Base-by-base conservation (phyloP, 1,284 basidiomycete genomes). In the Ceratorhiza oryzae-sativae region DNA sequence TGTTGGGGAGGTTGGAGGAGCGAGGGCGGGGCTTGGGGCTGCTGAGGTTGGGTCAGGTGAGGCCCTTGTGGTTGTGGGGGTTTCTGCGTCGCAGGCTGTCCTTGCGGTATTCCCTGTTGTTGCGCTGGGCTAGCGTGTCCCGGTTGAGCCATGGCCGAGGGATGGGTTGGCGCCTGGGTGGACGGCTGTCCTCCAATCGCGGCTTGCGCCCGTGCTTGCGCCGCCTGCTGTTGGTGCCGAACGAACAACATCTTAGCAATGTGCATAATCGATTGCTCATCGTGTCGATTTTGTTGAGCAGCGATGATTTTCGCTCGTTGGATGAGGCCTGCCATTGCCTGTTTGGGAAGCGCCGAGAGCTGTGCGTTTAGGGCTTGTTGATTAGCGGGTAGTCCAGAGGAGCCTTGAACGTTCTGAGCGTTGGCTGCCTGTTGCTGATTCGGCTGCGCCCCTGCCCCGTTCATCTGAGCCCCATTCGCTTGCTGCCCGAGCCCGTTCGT, bases 231-330 rank as follows among this genome's bases (percentile, higher is more conserved):
- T 51, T 60, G 67, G 3, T 59, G 42, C 15, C 36, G 18, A 8
- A 3, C 6, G n/a, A 32, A 23, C 32, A 59, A 23, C 13, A 46
- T 10, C 23, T 15, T 23, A n/a, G 67, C 56, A 2, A 71, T 15
- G 1, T 15, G 6, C 42, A 39, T n/a, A 4, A 71, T 48, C 20
- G 25, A 59, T 27, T 30, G 55, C 56, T 71, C 67, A 20, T 71
- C 67, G 13, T 27, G 18, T 20, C 56, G 67, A 27, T 45, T 45
- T 45, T 71, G 67, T 12, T 36, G 41, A 18, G 53, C 53, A 10
- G 67, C 67, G 13, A 59, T 15, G 27, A 12, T n/a, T 42, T 45
- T 27, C 18, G 67, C 67, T 8, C 67, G 67, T 30, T 48, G 41
- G 13, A 71, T 20, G 4, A 59, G 32, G 18, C 13, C 51, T 6